Base-by-base conservation (phyloP, 2,329 filamentous ascomycete species). In the Ceratocystis papillata region DNA sequence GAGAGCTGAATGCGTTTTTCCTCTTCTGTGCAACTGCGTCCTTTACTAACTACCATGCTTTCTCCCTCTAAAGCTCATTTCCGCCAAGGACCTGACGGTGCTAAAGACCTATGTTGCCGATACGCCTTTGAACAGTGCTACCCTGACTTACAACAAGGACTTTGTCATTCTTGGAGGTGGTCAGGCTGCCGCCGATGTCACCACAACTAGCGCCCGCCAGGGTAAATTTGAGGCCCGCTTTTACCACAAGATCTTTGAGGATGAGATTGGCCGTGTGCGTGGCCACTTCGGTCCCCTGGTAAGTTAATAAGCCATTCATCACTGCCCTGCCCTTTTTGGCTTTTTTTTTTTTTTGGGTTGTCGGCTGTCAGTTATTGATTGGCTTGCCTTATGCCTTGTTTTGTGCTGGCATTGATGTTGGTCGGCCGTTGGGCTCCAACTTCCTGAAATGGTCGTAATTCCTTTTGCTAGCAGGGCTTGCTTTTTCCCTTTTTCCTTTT, bases 161-260 rank as follows among this genome's bases (percentile, higher is more conserved):
- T 99, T 90, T 75, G 93, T 99, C 71, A 95, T 99, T 74, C 87
- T 99, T 57, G 94, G 94, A 73, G 94, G 94, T 85, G 94, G 94
- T 72, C 94, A 99, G 80, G 94, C 92, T 70, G 94, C 94, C 75
- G 96, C 96, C 90, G 93, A 97, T 75, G 94, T 99, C 78, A 99
- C 94, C 67, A 95, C 90, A 65, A 97, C 94, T 63, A 88, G 88
- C 44, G 87, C 91, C 62, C 86, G 94, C 71, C 94, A 99, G 82
- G 94, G 94, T 79, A 97, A 97, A 80, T 99, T 99, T 81, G 94
- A 99, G 79, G 94, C 94, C 57, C 87, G 94, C 71, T 99, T 99
- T 83, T 99, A 96, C 83, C 94, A 99, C 87, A 97, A 96, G 84
- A 88, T 99, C 76, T 97, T 99, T 76, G 91, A 96, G 79, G 93